phyloP scores from a whole-genome alignment of 306 rosid genomes.

The Cotoneaster glaucophyllus region DNA sequence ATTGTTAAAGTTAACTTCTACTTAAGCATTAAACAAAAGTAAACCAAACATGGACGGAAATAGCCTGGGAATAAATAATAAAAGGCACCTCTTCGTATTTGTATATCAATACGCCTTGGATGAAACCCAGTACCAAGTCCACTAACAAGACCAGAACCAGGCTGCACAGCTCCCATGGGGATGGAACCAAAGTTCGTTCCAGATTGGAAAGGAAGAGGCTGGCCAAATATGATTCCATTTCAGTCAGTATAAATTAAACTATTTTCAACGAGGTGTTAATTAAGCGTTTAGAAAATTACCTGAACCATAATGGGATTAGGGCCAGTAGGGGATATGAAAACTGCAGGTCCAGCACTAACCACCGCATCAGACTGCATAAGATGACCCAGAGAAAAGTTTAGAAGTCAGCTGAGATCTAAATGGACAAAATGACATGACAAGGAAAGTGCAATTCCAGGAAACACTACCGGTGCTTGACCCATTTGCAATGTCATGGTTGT shows the following conservation, averaged over 20 bases:
- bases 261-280: conserved; percentile 17
- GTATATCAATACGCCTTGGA: conserved; percentile 95
- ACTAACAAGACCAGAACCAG: conserved; percentile 57
- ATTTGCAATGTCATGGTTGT: conserved; percentile 80
- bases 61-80: conserved; percentile 4
- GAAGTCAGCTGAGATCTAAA: conserved; percentile 5
- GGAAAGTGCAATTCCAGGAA: conserved; percentile 14
- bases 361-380: conserved; percentile 80
- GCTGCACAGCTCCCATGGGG: conserved; percentile 68
- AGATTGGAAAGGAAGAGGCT: conserved; percentile 94
- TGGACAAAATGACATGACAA: conserved; percentile 21
- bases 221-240: conserved; percentile 34
- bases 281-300: conserved; percentile 35
- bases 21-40: not conserved
- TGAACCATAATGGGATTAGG: conserved; percentile 99
- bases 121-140: conserved; percentile 59
- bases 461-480: conserved; percentile 79
- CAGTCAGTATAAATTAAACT: conserved; percentile 34
- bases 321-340: conserved; percentile 79
- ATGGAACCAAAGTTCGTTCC: conserved; percentile 63
- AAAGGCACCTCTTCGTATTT: conserved; percentile 76
- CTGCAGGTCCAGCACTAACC: conserved; percentile 96
- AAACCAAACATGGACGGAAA: conserved; percentile 4
- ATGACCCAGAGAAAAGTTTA: conserved; percentile 3
- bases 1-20: conserved; percentile 7